Evolutionary conservation across 2,329 filamentous ascomycete species (phyloP).

Genomic region (Cordyceps sp.): DNA sequence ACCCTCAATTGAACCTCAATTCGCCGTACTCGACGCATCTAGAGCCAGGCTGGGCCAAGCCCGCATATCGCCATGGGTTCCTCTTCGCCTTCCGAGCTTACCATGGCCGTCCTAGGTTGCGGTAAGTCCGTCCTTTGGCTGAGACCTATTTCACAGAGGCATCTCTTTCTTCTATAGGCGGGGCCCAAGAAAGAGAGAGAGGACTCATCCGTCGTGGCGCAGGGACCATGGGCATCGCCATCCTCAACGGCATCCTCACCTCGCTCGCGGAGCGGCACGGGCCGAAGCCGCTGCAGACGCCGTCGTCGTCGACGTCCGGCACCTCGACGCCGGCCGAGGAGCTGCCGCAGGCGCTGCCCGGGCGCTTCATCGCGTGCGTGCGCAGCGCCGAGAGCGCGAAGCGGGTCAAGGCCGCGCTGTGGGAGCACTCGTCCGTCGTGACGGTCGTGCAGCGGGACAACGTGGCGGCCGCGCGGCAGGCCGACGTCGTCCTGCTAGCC

Average conservation of each 20-base stretch:
- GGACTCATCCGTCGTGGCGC: neutral
- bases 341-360: slow-evolving; percentile 43
- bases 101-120: slow-evolving; percentile 67
- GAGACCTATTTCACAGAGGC: no score
- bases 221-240: slow-evolving; percentile 78
- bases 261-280: slow-evolving; percentile 41
- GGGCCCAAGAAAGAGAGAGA: no score
- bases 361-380: slow-evolving; percentile 69
- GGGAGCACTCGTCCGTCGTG: slow-evolving; percentile 43
- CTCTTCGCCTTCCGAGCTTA: slow-evolving; percentile 32
- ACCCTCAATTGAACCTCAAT: no score
- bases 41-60: neutral
- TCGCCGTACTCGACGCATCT: no score
- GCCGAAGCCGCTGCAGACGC: slow-evolving; percentile 26
- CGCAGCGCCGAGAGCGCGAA: slow-evolving; percentile 52
- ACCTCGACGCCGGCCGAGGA: slow-evolving; percentile 27
- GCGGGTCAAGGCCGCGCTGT: slow-evolving; percentile 49
- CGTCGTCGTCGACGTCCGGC: slow-evolving; percentile 19
- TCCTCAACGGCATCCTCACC: slow-evolving; percentile 62
- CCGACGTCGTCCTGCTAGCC: slow-evolving; percentile 59
- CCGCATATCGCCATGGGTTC: neutral
- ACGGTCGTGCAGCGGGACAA: slow-evolving; percentile 59
- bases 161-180: no score
- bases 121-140: no score
- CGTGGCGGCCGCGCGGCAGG: slow-evolving; percentile 44